Evolutionary conservation across 306 rosid species (phyloP), one percentile per base, ranked within the genome.

Genomic region (Cucumis cinereus): DNA sequence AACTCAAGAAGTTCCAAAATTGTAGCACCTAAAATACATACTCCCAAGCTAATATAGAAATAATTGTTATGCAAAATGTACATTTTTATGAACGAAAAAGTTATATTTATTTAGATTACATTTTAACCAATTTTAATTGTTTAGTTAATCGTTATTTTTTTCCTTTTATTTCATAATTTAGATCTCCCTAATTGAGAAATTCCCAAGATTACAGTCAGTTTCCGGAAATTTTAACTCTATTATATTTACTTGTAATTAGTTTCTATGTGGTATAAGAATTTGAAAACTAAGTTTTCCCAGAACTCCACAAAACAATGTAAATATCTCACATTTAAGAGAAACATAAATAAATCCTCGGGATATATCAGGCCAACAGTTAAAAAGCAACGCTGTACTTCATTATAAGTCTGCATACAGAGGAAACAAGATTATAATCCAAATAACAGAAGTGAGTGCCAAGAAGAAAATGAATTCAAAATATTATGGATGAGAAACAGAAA

Each of bases 371-470:
- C 98, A 75, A 90, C 94, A 43, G 96, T 87, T 81, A 93, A 92
- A 89, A 91, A 93, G 90, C 98, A 93, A 77, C 80, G 97, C 79
- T 93, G 98, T 78, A 93, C 91, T 84, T 93, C 97, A 83, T 93
- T 93, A 82, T 93, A 93, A 62, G 93, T 87, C 98, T 93, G 96
- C 77, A 81, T 75, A 83, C 78, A 75, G 57, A 72, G 35, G 16
- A 72, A 52, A 72, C 54, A 76, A 24, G 66, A 36, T 33, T 70
- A 52, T 57, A 81, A 45, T 59, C 73, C 53, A 71, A 81, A 76
- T 35, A 77, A 50, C 63, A 68, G 28, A 47, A 50, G 59, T 30
- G 41, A 40, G n/a, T 69, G 22, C 54, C 73, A 66, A 66, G 52
- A 66, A 20, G 73, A 52, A 40, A 36, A 20, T 36, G 12, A 20